Percentiles rank a stretch among this genome's conserved stretches.
Evolutionary conservation across 1,284 basidiomycete species (phyloP).

Genomic region (Stereum hirsutum): DNA sequence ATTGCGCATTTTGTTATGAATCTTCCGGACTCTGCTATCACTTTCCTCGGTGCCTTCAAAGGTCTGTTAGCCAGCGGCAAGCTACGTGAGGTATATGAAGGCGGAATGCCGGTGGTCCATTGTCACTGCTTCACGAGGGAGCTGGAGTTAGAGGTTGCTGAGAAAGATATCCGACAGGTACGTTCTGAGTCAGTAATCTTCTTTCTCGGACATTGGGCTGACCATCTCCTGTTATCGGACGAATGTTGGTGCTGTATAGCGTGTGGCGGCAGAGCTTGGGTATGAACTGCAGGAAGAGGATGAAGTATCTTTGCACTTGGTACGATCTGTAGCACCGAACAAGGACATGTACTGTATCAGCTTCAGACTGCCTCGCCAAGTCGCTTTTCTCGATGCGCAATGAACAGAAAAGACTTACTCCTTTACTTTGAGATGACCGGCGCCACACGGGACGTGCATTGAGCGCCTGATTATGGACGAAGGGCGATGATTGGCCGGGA

Average conservation of each 20-base stretch:
- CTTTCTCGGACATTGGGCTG: background rate
- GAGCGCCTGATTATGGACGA: no score
- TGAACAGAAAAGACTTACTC: no score
- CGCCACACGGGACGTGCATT: no score
- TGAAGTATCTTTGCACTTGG: slow-evolving; percentile 62
- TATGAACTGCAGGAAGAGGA: slow-evolving; percentile 39
- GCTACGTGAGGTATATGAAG: slow-evolving; percentile 37
- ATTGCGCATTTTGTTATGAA: slow-evolving; percentile 96
- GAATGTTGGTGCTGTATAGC: slow-evolving; percentile 31
- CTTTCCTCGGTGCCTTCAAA: slow-evolving; percentile 84
- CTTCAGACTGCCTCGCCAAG: slow-evolving; percentile 71
- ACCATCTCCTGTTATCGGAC: background rate
- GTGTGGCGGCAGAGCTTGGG: slow-evolving; percentile 66
- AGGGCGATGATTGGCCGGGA: no score
- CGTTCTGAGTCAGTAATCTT: slow-evolving; percentile 17
- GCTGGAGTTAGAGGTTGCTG: slow-evolving; percentile 58
- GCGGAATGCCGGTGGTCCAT: slow-evolving; percentile 87
- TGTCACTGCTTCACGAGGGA: slow-evolving; percentile 96
- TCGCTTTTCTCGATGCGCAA: no score
- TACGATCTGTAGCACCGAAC: slow-evolving; percentile 90
- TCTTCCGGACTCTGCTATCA: slow-evolving; percentile 85
- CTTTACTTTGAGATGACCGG: no score
- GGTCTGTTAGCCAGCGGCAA: slow-evolving; percentile 49
- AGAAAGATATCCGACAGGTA: slow-evolving; percentile 75
- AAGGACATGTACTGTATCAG: slow-evolving; percentile 99